phyloP scores from a whole-genome alignment of 192 early-diverging fungal species.

The Umbelopsis ramanniana region DNA sequence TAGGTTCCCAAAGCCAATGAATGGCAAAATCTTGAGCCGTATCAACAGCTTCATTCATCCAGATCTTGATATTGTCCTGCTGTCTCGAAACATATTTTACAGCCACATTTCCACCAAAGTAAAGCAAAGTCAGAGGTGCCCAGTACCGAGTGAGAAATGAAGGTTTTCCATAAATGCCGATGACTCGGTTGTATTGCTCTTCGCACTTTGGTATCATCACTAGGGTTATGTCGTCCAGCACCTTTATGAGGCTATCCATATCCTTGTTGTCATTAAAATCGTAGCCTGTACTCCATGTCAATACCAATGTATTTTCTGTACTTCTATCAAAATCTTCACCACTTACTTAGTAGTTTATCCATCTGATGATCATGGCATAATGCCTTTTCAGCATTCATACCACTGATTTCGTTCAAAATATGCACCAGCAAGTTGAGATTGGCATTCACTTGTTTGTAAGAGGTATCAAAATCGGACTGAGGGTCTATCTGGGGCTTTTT shows the following conservation, averaged over 20 bases:
- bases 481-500: constrained; percentile 46
- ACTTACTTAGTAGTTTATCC: constrained; percentile 21
- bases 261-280: constrained; percentile 20
- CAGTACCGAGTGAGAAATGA: constrained; percentile 66
- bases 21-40: constrained; percentile 68
- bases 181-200: constrained; percentile 34
- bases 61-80: constrained; percentile 53
- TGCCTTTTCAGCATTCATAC: constrained; percentile 29
- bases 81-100: constrained; percentile 52
- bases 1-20: constrained; percentile 82
- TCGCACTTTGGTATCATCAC: constrained; percentile 42
- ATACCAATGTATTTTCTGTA: constrained; percentile 33
- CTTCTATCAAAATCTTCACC: neutral
- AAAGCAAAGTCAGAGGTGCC: constrained; percentile 58
- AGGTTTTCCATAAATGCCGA: constrained; percentile 57
- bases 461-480: neutral
- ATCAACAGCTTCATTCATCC: constrained; percentile 51
- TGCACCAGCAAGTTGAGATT: constrained; percentile 10
- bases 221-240: constrained; percentile 41
- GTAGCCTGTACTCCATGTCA: constrained; percentile 6
- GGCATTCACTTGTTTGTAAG: constrained; percentile 33
- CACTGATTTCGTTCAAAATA: constrained; percentile 23
- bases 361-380: constrained; percentile 25
- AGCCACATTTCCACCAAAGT: constrained; percentile 49
- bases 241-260: constrained; percentile 24